A percentile compares a stretch with the other conserved stretches of the same genome.
These are phyloP conservation scores for Colletotrichum spaethianum DNA, from an alignment of 2,329 filamentous ascomycete species.

Conservation along the genomic window DNA sequence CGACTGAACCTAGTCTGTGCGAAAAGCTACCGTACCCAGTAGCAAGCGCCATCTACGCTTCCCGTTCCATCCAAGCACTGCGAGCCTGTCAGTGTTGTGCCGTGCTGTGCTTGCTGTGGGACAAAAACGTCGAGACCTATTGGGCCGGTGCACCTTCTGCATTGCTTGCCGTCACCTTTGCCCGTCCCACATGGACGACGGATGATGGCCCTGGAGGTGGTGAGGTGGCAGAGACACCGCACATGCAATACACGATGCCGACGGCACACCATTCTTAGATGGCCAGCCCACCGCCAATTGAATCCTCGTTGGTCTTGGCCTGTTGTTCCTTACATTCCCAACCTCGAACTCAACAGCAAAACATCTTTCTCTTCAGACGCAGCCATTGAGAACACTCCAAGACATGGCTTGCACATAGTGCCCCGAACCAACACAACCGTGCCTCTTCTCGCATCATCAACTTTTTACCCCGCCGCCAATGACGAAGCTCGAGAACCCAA, in stretches of 20 bases:
- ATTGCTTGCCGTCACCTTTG: not conserved
- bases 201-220: not conserved
- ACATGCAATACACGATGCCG: not conserved
- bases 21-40: too few relatives aligned
- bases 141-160: not conserved
- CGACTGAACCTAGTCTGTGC: too few relatives aligned
- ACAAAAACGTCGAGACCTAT: not conserved
- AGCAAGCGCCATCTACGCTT: not conserved
- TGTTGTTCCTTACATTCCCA: not conserved
- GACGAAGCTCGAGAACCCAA: not conserved
- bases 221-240: not conserved
- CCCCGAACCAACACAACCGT: not conserved
- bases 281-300: not conserved
- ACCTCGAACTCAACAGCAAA: not conserved
- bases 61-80: not conserved
- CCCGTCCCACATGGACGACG: not conserved
- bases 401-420: not conserved
- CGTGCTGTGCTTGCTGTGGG: not conserved
- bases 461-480: not conserved
- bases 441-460: not conserved
- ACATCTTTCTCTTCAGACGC: not conserved
- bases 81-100: not conserved
- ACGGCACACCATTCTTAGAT: not conserved
- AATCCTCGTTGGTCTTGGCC: not conserved
- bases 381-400: not conserved